Conservation (phyloP, 352 stramenopile species). For the Phytopythium chamaehyphon region DNA sequence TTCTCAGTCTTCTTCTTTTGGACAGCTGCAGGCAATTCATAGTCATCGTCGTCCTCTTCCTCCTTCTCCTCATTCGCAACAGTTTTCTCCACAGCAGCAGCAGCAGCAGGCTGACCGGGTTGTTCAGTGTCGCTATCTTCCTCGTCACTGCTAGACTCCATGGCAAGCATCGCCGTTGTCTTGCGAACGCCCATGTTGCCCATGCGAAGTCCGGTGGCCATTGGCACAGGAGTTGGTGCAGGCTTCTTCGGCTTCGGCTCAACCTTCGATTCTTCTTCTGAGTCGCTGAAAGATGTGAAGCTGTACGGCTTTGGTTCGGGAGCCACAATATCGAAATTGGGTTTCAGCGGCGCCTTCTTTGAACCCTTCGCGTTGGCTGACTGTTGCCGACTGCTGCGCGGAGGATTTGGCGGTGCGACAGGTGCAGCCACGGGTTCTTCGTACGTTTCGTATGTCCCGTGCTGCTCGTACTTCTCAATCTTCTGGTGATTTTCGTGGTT, state of each 20-base stretch:
- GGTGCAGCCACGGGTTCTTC: slow-evolving; percentile 15
- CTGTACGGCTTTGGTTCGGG: slow-evolving; percentile 59
- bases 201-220: slow-evolving; percentile 37
- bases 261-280: slow-evolving; percentile 75
- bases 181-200: slow-evolving; percentile 60
- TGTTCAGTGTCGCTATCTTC: slow-evolving; percentile 52
- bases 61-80: slow-evolving; percentile 12
- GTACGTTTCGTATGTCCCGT: not conserved
- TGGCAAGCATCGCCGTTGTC: slow-evolving; percentile 61
- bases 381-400: slow-evolving; percentile 2
- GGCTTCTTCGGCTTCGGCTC: slow-evolving; percentile 55
- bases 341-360: slow-evolving; percentile 36
- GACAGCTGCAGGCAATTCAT: slow-evolving; percentile 4
- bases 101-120: slow-evolving; percentile 48
- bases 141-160: slow-evolving; percentile 80
- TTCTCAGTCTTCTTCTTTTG: not conserved
- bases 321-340: slow-evolving; percentile 74
- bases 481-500: no score
- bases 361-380: slow-evolving; percentile 6
- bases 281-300: slow-evolving; percentile 86
- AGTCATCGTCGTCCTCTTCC: slow-evolving; percentile 14
- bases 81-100: slow-evolving; percentile 24
- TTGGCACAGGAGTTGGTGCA: not conserved
- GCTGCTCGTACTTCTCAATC: not conserved
- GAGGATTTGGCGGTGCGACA: slow-evolving; percentile 16